Percentiles rank a stretch among this genome's conserved stretches.
Conservation (phyloP, 2,329 filamentous ascomycete genomes). For the Xylariaceae sp. region DNA sequence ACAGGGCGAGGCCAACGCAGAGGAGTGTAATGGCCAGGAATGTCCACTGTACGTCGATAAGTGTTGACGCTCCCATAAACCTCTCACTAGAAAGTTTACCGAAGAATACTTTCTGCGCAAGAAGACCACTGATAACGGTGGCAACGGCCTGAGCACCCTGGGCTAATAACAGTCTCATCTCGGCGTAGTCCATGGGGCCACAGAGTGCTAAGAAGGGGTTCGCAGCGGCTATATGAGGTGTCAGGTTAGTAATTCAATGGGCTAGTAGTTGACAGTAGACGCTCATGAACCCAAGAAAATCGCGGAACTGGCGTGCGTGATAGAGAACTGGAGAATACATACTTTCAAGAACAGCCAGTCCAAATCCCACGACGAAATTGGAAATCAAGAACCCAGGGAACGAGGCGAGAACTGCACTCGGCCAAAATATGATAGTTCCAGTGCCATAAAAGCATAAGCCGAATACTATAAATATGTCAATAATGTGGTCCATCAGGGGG, state of each 20-base stretch:
- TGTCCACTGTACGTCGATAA: constrained; percentile 77
- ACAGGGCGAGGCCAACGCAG: constrained; percentile 62
- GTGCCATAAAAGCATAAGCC: constrained; percentile 70
- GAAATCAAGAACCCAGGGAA: constrained; percentile 74
- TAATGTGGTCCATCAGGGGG: neutral
- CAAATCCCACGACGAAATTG: constrained; percentile 70
- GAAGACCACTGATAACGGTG: constrained; percentile 63
- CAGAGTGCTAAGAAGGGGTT: constrained; percentile 70
- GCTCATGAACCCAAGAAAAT: no score
- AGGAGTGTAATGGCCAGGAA: constrained; percentile 77
- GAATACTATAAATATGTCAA: constrained; percentile 40
- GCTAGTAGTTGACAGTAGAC: no score
- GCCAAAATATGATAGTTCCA: constrained; percentile 83
- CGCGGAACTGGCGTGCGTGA: no score
- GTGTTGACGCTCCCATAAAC: constrained; percentile 38
- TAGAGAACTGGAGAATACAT: neutral
- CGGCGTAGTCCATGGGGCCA: constrained; percentile 66
- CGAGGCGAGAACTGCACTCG: constrained; percentile 65
- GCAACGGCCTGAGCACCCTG: constrained; percentile 74
- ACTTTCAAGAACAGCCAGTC: constrained; percentile 68
- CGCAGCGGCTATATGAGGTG: constrained; percentile 49
- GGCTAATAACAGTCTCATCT: constrained; percentile 68
- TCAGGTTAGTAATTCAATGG: constrained; percentile 2
- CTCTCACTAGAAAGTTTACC: constrained; percentile 43
- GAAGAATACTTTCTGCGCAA: constrained; percentile 73